phyloP scores from a whole-genome alignment of 345 rosid species.

The Arabidopsis thaliana region DNA sequence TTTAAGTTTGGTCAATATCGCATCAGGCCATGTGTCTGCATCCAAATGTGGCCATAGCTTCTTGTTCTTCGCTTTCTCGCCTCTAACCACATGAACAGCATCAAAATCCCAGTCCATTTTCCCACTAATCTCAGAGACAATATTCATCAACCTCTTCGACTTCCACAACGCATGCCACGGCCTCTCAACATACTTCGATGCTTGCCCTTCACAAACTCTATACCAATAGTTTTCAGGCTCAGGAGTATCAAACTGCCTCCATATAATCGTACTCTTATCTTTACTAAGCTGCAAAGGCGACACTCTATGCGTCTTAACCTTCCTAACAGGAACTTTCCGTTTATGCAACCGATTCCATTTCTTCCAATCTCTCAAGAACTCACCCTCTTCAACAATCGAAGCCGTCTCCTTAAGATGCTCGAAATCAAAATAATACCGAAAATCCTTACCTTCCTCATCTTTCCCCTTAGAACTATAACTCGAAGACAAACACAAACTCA shows the following conservation, averaged over 20 bases:
- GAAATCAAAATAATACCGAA: conserved; percentile 82
- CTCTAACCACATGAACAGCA: conserved; percentile 87
- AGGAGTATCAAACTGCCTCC: conserved; percentile 89
- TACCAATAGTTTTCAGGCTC: conserved; percentile 96
- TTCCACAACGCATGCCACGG: conserved; percentile 93
- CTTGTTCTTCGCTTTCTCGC: conserved; percentile 86
- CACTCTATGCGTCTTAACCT: conserved; percentile 66
- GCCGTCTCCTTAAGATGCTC: conserved; percentile 91
- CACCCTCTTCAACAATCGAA: conserved; percentile 78
- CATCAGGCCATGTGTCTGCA: conserved; percentile 83
- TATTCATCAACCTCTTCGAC: conserved; percentile 94
- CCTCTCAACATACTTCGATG: conserved; percentile 71
- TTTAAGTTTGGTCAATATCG: conserved; percentile 63
- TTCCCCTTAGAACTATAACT: conserved; percentile 66
- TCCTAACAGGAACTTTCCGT: conserved; percentile 73
- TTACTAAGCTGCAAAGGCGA: conserved; percentile 76
- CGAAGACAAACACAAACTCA: conserved; percentile 75
- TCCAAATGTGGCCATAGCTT: conserved; percentile 89
- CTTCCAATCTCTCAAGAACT: conserved; percentile 81
- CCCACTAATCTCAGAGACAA: conserved; percentile 80
- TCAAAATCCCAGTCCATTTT: conserved; percentile 97
- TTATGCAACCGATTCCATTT: conserved; percentile 78
- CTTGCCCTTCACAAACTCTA: conserved; percentile 89
- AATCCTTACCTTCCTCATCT: conserved; percentile 90
- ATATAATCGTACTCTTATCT: conserved; percentile 75